Conservation (phyloP, 441 rosid species). For the Hura crepitans region DNA sequence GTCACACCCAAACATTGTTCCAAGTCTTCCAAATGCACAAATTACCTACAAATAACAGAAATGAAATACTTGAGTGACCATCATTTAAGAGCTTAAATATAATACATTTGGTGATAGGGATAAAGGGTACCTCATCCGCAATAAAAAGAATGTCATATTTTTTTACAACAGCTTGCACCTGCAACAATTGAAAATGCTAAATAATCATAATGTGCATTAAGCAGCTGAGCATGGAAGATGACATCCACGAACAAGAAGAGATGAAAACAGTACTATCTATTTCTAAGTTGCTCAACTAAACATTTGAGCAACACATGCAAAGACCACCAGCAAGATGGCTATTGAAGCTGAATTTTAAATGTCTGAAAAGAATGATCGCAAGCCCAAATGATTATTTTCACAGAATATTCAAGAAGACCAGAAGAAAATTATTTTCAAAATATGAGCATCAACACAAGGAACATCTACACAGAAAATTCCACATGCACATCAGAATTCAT, state of each 20-base stretch:
- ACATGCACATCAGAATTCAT: neutral
- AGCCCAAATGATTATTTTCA: neutral
- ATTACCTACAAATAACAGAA: slow-evolving; percentile 55
- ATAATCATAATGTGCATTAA: neutral
- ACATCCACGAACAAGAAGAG: neutral
- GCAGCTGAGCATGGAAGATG: neutral
- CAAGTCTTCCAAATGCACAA: slow-evolving; percentile 97
- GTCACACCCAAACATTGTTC: slow-evolving; percentile 94
- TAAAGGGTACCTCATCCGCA: slow-evolving; percentile 76
- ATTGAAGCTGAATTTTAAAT: too few species aligned
- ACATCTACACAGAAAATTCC: neutral
- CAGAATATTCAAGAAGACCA: neutral
- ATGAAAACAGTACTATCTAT: neutral
- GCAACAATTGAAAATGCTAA: slow-evolving; percentile 22
- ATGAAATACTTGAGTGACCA: neutral
- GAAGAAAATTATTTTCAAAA: neutral
- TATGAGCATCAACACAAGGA: neutral
- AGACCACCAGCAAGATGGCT: neutral
- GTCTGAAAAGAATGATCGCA: neutral
- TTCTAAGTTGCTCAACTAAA: neutral
- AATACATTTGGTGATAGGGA: neutral
- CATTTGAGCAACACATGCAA: neutral
- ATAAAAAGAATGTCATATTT: slow-evolving; percentile 84
- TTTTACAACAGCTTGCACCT: slow-evolving; percentile 88
- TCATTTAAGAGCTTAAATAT: neutral